A percentile compares a stretch with the other conserved stretches of the same genome.
These are phyloP conservation scores for Boletus sp. DNA, from an alignment of 768 basidiomycete genomes.

Conservation along the genomic window DNA sequence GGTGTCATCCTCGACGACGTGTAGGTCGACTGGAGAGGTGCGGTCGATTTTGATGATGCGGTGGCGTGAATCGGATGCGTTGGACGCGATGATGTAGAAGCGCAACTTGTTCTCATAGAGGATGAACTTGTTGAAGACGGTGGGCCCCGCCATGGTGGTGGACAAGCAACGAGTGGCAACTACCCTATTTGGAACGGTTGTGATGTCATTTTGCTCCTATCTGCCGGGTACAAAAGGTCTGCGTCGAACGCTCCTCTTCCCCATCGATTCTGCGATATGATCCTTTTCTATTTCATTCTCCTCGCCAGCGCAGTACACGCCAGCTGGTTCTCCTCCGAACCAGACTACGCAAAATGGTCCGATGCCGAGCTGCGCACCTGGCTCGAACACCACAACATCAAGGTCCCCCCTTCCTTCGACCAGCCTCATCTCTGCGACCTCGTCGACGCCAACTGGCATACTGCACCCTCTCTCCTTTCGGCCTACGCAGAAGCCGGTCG, in stretches of 20 bases:
- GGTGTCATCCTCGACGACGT: conserved; percentile 82
- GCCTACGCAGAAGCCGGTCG: conserved; percentile 30
- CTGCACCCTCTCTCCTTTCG: conserved; percentile 30
- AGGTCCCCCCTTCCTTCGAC: conserved; percentile 46
- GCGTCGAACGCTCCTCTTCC: not conserved
- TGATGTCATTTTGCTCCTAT: conserved; percentile 32
- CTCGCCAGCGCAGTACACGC: conserved; percentile 42
- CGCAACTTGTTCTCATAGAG: conserved; percentile 90
- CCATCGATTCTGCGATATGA: conserved; percentile 5
- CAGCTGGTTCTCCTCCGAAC: conserved; percentile 46
- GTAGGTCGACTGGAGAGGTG: conserved; percentile 70
- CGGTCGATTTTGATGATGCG: conserved; percentile 93
- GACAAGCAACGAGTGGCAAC: not conserved
- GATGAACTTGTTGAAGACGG: conserved; percentile 73
- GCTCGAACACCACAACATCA: conserved; percentile 66
- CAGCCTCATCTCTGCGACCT: conserved; percentile 42
- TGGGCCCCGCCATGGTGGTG: conserved; percentile 1
- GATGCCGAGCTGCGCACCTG: conserved; percentile 60
- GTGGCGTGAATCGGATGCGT: conserved; percentile 83
- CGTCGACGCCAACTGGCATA: conserved; percentile 63
- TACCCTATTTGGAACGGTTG: conserved; percentile 6
- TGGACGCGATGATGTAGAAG: conserved; percentile 91
- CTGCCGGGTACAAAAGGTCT: conserved; percentile 6
- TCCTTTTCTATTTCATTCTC: conserved; percentile 26
- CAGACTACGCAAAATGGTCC: conserved; percentile 57